phyloP scores from a whole-genome alignment of 441 rosid species.

The Gossypium aridum region DNA sequence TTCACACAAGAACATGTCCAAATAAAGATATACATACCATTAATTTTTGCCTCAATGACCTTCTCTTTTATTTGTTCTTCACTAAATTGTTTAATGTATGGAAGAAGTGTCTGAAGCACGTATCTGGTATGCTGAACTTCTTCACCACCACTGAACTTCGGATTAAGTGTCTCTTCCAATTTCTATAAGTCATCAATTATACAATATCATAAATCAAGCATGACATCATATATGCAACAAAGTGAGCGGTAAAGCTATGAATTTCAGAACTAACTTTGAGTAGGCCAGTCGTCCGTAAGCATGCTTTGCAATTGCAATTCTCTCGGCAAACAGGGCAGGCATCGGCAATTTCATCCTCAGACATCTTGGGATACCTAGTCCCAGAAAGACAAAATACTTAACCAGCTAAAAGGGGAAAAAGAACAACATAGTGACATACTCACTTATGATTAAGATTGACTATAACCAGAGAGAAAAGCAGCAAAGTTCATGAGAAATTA shows the following conservation, averaged over 20 bases:
- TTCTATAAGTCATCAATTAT: conserved; percentile 2
- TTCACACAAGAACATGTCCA: neutral
- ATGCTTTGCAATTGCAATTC: conserved; percentile 65
- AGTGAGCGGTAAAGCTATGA: neutral
- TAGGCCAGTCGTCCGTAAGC: conserved; percentile 41
- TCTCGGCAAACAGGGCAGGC: conserved; percentile 52
- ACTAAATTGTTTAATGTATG: conserved; percentile 31
- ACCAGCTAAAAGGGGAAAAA: neutral
- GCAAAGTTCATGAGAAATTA: neutral
- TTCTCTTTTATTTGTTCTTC: conserved; percentile 40
- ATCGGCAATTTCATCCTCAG: conserved; percentile 39
- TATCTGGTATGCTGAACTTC: conserved; percentile 19
- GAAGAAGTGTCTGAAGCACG: conserved; percentile 33
- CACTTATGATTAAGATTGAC: neutral
- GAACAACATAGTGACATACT: neutral
- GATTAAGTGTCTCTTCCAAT: neutral
- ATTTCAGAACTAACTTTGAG: conserved; percentile 18
- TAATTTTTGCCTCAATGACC: conserved; percentile 33
- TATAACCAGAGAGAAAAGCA: neutral
- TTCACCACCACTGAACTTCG: conserved; percentile 14
- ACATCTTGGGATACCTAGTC: conserved; percentile 55
- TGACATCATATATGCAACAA: neutral
- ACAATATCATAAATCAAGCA: neutral
- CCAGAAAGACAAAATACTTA: neutral
- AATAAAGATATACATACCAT: conserved; percentile 25